Evolutionary conservation across 352 stramenopile species (phyloP).

Genomic region (Globisporangium sylvaticum): DNA sequence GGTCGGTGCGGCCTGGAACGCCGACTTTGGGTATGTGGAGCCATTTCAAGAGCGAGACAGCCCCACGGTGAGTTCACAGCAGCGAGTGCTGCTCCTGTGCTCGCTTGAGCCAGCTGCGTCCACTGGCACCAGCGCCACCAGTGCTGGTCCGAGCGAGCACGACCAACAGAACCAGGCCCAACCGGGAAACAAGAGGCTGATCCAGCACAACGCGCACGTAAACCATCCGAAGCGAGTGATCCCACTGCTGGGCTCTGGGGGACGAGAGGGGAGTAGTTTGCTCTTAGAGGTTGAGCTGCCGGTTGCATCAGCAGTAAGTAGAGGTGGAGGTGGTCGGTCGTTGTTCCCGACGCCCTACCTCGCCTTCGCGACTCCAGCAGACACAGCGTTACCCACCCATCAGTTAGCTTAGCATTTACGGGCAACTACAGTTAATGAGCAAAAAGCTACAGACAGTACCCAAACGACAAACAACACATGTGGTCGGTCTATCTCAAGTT

Average conservation of each 20-base stretch:
- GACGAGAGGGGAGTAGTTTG: not conserved
- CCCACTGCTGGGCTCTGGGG: not conserved
- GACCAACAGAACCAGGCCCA: not conserved
- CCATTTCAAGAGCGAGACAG: not conserved
- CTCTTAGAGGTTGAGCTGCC: slow-evolving; percentile 6
- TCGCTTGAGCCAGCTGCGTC: not conserved
- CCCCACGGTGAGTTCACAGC: too few relatives aligned
- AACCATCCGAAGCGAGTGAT: not conserved
- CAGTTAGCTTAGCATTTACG: too few relatives aligned
- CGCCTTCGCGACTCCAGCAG: not conserved
- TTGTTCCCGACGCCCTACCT: slow-evolving; percentile 7
- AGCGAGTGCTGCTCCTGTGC: not conserved
- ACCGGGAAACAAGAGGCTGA: not conserved
- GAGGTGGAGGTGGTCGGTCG: too few relatives aligned
- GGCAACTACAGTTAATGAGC: too few relatives aligned
- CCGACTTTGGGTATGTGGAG: not conserved
- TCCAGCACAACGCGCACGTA: not conserved
- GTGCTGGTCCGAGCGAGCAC: not conserved
- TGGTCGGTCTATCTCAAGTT: too few relatives aligned
- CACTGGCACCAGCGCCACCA: not conserved
- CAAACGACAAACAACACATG: too few relatives aligned
- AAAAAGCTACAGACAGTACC: too few relatives aligned
- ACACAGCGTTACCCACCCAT: too few relatives aligned
- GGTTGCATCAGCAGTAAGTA: not conserved
- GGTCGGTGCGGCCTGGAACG: slow-evolving; percentile 7